A percentile compares a stretch with the other conserved stretches of the same genome.
Evolutionary conservation across 2,329 filamentous ascomycete species (phyloP).

Genomic region (Botrytis fragariae): DNA sequence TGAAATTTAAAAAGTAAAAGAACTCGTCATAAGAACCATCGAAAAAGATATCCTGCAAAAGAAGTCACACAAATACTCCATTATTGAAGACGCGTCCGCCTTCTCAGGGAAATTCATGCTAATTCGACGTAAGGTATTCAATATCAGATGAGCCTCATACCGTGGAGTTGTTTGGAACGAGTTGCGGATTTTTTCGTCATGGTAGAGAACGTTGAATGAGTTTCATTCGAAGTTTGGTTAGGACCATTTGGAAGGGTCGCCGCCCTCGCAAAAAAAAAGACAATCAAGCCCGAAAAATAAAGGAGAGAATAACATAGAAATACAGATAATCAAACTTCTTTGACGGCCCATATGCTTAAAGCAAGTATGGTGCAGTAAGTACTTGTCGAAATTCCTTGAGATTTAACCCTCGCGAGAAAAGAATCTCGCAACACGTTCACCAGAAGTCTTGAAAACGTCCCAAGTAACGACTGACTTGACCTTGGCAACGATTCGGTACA

Average conservation of each 20-base stretch:
- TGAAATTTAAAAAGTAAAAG: background rate
- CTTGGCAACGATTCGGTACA: background rate
- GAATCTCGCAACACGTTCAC: background rate
- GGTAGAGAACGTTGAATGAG: background rate
- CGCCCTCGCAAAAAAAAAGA: background rate
- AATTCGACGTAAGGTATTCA: background rate
- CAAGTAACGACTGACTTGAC: background rate
- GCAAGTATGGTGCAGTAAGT: background rate
- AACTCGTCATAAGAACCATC: background rate
- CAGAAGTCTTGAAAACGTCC: background rate
- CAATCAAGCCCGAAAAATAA: background rate
- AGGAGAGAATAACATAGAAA: background rate
- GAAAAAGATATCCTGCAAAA: background rate
- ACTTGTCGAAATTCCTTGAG: background rate
- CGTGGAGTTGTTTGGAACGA: background rate
- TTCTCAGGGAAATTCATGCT: background rate
- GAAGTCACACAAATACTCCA: background rate
- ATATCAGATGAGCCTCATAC: background rate
- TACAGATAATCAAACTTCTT: background rate
- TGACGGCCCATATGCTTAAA: background rate
- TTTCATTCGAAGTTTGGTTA: background rate
- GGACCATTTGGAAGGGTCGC: background rate
- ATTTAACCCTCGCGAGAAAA: background rate
- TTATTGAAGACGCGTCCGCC: constrained; percentile 5
- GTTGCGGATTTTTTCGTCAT: too few relatives aligned